Percentiles rank a stretch among this genome's conserved stretches.
Evolutionary conservation across 1,284 basidiomycete genomes (phyloP).

Genomic region (Trametes versicolor): DNA sequence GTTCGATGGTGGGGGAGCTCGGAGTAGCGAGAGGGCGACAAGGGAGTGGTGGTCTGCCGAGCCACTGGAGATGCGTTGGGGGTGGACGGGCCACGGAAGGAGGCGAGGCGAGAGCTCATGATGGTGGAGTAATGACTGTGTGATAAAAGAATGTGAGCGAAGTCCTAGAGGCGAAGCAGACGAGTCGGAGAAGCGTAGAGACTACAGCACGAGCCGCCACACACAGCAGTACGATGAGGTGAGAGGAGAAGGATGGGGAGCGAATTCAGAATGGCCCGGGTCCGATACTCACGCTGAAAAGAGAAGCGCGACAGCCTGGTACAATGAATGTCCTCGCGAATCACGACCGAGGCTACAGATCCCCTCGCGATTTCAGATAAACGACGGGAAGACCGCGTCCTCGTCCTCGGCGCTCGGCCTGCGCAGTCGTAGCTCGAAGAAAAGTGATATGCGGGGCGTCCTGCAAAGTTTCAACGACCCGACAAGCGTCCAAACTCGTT

Average conservation of each 20-base stretch:
- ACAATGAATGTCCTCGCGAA: constrained; percentile 22
- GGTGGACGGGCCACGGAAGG: constrained; percentile 80
- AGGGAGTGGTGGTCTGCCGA: constrained; percentile 50
- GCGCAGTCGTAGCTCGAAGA: neutral
- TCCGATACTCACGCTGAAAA: constrained; percentile 23
- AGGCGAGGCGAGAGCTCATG: constrained; percentile 65
- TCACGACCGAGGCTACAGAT: constrained; percentile 29
- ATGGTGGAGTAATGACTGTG: constrained; percentile 15
- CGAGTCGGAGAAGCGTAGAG: neutral
- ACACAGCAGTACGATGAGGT: neutral
- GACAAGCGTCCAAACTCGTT: neutral
- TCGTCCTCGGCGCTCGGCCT: constrained; percentile 11
- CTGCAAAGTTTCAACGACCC: constrained; percentile 1
- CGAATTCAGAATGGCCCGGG: neutral
- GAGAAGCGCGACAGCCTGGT: constrained; percentile 14
- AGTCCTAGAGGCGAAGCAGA: neutral
- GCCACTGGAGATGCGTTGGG: constrained; percentile 72
- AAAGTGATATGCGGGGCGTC: neutral
- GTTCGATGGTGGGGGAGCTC: constrained; percentile 82
- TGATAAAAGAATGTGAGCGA: constrained; percentile 9
- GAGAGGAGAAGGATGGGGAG: neutral
- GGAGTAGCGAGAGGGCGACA: constrained; percentile 61
- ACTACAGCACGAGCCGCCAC: neutral
- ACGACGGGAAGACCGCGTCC: constrained; percentile 11
- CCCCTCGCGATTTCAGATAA: constrained; percentile 20